phyloP scores from a whole-genome alignment of 345 rosid species.

The Tarenaya hassleriana region DNA sequence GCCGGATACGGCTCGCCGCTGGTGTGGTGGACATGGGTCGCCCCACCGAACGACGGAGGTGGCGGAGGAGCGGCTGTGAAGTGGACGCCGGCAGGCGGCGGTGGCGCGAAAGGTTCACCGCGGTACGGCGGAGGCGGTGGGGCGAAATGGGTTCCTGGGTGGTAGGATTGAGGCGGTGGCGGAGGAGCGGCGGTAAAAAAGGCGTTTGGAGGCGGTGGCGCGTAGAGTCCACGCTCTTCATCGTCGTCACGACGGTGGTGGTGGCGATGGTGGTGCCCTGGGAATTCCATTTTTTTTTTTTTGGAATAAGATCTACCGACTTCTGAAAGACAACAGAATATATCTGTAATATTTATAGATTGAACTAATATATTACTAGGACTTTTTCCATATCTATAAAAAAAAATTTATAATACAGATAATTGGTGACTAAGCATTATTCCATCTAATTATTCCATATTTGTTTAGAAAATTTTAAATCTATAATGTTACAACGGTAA shows the following conservation, averaged over 20 bases:
- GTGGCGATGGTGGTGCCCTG: constrained; percentile 29
- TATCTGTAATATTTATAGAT: too few relatives aligned
- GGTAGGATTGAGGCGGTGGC: constrained; percentile 5
- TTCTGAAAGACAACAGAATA: too few relatives aligned
- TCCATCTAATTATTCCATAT: too few relatives aligned
- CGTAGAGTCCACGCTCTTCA: constrained; percentile 24
- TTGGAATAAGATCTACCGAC: not conserved
- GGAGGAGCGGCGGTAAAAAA: constrained; percentile 15
- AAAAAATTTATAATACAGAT: too few relatives aligned
- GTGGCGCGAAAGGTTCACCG: constrained; percentile 14
- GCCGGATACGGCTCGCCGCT: constrained; percentile 23
- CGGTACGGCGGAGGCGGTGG: constrained; percentile 24
- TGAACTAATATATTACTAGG: too few relatives aligned
- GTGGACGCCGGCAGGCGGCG: not conserved
- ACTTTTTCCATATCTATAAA: too few relatives aligned
- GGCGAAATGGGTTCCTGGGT: constrained; percentile 17
- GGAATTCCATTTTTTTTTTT: constrained; percentile 40
- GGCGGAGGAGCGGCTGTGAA: constrained; percentile 29
- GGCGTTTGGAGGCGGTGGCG: constrained; percentile 31
- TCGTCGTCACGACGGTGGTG: constrained; percentile 33
- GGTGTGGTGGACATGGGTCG: constrained; percentile 32
- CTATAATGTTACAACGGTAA: too few relatives aligned
- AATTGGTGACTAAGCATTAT: too few relatives aligned
- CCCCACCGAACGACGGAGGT: constrained; percentile 33
- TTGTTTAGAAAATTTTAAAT: too few relatives aligned